Evolutionary conservation across 2,329 filamentous ascomycete species (phyloP).

Genomic region (Pseudogymnoascus sp.): DNA sequence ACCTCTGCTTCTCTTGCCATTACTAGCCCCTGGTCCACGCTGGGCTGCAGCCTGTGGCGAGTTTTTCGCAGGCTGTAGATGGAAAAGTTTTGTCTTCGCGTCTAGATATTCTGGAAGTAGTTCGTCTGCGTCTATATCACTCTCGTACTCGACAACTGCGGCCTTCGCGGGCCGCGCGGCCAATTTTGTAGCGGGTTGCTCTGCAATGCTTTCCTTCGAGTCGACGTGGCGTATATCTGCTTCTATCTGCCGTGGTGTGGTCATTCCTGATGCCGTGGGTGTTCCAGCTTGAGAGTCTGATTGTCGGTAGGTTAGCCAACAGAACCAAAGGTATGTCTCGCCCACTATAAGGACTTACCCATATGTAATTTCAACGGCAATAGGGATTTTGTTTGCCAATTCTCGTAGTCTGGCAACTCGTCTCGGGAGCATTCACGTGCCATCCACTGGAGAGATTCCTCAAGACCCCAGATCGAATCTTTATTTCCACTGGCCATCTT

Average conservation of each 20-base stretch:
- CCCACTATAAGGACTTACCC: slow-evolving; percentile 20
- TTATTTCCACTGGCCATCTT: slow-evolving; percentile 48
- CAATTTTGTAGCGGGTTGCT: slow-evolving; percentile 3
- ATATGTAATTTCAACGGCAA: slow-evolving; percentile 22
- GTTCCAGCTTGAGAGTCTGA: slow-evolving; percentile 27
- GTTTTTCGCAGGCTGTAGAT: slow-evolving; percentile 42
- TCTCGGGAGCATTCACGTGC: slow-evolving; percentile 63
- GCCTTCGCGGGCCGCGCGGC: neutral
- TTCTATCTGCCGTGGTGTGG: slow-evolving; percentile 24
- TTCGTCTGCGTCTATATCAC: slow-evolving; percentile 66
- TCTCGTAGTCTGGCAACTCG: slow-evolving; percentile 65
- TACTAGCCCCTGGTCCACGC: slow-evolving; percentile 13
- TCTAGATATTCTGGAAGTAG: slow-evolving; percentile 69
- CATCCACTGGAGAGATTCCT: slow-evolving; percentile 84
- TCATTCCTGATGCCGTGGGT: slow-evolving; percentile 27
- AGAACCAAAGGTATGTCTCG: neutral
- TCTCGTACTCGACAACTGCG: slow-evolving; percentile 45
- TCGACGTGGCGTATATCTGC: slow-evolving; percentile 25
- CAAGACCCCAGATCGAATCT: slow-evolving; percentile 72
- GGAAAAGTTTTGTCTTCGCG: slow-evolving; percentile 60
- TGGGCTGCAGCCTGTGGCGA: slow-evolving; percentile 32
- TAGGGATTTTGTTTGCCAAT: slow-evolving; percentile 28
- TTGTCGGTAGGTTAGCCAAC: slow-evolving; percentile 13
- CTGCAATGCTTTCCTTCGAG: slow-evolving; percentile 7
- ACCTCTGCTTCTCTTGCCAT: slow-evolving; percentile 13